A percentile compares a stretch with the other conserved stretches of the same genome.
Evolutionary conservation across 768 basidiomycete species (phyloP).

Genomic region (Kwoniella newhampshirensis): DNA sequence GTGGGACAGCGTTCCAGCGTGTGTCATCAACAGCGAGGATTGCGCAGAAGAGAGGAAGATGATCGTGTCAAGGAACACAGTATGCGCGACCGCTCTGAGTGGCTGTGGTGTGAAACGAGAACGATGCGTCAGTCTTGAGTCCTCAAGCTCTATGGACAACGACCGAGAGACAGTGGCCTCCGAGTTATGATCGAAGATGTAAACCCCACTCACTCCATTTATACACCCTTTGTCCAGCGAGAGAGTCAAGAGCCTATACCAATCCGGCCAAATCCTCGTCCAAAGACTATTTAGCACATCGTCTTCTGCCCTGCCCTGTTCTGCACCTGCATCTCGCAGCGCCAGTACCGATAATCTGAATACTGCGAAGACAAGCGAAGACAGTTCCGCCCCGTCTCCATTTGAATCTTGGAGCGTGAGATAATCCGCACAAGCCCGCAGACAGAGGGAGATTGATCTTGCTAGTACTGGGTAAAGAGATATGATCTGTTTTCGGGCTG

Average conservation of each 20-base stretch:
- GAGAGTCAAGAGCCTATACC: conserved; percentile 29
- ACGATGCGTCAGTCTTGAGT: not conserved
- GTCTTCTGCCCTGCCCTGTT: not conserved
- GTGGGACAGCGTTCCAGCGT: conserved; percentile 13
- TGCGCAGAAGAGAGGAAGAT: conserved; percentile 25
- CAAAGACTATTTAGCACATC: conserved; percentile 30
- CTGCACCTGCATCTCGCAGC: not conserved
- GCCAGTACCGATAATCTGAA: conserved; percentile 25
- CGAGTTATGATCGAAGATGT: not conserved
- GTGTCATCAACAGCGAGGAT: conserved; percentile 15
- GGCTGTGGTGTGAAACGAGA: conserved; percentile 18
- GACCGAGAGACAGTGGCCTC: not conserved
- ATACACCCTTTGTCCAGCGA: conserved; percentile 29
- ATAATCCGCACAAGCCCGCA: conserved; percentile 32
- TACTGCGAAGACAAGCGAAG: conserved; percentile 26
- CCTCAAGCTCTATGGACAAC: not conserved
- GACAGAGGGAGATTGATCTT: conserved; percentile 22
- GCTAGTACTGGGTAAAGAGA: conserved; percentile 33
- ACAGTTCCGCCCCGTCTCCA: conserved; percentile 33
- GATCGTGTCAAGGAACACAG: conserved; percentile 36
- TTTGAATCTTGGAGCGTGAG: conserved; percentile 28
- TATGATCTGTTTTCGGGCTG: conserved; percentile 5
- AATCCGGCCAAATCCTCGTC: conserved; percentile 39
- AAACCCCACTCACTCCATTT: conserved; percentile 45
- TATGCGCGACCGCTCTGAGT: conserved; percentile 30